Evolutionary conservation across 352 stramenopile genomes (phyloP).

Genomic region (Phytophthora megakarya): DNA sequence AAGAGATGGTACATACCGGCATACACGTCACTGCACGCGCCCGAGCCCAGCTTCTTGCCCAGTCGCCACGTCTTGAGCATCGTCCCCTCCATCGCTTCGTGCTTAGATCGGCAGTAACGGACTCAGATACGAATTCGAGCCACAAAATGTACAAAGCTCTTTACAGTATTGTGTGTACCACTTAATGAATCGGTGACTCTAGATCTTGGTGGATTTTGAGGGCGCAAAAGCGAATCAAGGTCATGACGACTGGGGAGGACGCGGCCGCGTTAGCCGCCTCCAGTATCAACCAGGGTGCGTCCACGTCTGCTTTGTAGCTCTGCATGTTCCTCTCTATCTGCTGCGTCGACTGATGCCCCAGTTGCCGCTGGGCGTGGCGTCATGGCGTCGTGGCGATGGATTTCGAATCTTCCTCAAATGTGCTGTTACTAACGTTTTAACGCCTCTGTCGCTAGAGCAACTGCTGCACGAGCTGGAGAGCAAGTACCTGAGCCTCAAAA

Average conservation of each 20-base stretch:
- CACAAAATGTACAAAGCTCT: not conserved
- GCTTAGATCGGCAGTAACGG: constrained; percentile 4
- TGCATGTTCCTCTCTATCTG: not conserved
- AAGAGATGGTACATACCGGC: constrained; percentile 41
- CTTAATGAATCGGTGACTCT: too few species aligned
- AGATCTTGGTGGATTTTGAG: too few species aligned
- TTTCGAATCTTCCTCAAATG: not conserved
- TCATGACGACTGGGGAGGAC: constrained; percentile 33
- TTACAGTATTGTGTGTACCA: too few species aligned
- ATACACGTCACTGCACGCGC: constrained; percentile 86
- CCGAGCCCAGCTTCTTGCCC: constrained; percentile 74
- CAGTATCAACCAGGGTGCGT: constrained; percentile 56
- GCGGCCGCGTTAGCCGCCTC: constrained; percentile 40
- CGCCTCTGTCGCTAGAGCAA: constrained; percentile 55
- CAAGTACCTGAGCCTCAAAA: constrained; percentile 67
- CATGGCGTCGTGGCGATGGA: not conserved
- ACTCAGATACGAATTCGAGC: not conserved
- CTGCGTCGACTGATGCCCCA: not conserved
- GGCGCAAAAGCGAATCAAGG: constrained; percentile 18
- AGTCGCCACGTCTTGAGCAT: constrained; percentile 85
- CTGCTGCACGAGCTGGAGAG: constrained; percentile 78
- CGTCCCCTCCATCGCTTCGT: constrained; percentile 60
- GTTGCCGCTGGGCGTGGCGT: not conserved
- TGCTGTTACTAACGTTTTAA: constrained; percentile 23
- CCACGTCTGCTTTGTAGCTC: not conserved